These are phyloP conservation scores for Pythium scleroteichum DNA, from an alignment of 352 stramenopile genomes.

Conservation along the genomic window DNA sequence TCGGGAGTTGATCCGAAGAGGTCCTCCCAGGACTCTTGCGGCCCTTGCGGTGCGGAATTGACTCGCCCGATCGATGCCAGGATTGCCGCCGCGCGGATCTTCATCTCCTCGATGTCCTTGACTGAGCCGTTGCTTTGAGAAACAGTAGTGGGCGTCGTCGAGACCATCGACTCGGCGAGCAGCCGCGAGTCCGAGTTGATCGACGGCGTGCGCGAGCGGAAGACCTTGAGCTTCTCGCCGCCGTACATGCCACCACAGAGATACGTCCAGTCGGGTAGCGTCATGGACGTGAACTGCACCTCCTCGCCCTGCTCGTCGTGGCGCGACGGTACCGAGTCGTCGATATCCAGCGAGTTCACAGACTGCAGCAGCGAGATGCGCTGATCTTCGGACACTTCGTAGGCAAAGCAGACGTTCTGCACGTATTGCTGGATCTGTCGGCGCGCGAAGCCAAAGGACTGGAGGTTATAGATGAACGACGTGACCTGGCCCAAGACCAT, in stretches of 20 bases:
- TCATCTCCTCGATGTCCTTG: slow-evolving; percentile 64
- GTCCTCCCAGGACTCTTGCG: slow-evolving; percentile 69
- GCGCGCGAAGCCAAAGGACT: slow-evolving; percentile 65
- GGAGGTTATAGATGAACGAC: slow-evolving; percentile 77
- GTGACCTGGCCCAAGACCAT: slow-evolving; percentile 74
- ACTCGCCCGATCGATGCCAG: slow-evolving; percentile 26
- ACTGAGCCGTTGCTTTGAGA: background rate
- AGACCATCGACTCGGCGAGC: slow-evolving; percentile 39
- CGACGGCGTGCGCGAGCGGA: slow-evolving; percentile 32
- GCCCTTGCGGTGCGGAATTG: slow-evolving; percentile 4
- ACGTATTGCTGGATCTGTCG: slow-evolving; percentile 74
- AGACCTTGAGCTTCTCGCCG: slow-evolving; percentile 34
- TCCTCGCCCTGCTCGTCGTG: slow-evolving; percentile 28
- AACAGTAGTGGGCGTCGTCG: slow-evolving; percentile 30
- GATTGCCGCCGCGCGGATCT: slow-evolving; percentile 53
- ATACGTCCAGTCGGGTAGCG: slow-evolving; percentile 61
- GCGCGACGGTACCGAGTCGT: slow-evolving; percentile 21
- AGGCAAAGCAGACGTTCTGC: slow-evolving; percentile 75
- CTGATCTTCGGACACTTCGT: slow-evolving; percentile 79
- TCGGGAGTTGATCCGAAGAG: slow-evolving; percentile 45
- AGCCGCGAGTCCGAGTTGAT: slow-evolving; percentile 19
- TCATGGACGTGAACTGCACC: slow-evolving; percentile 67
- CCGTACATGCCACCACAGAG: slow-evolving; percentile 29
- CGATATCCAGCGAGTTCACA: slow-evolving; percentile 42
- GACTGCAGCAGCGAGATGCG: slow-evolving; percentile 65